phyloP scores from a whole-genome alignment of 2,329 filamentous ascomycete species.

The Saccharata proteae region DNA sequence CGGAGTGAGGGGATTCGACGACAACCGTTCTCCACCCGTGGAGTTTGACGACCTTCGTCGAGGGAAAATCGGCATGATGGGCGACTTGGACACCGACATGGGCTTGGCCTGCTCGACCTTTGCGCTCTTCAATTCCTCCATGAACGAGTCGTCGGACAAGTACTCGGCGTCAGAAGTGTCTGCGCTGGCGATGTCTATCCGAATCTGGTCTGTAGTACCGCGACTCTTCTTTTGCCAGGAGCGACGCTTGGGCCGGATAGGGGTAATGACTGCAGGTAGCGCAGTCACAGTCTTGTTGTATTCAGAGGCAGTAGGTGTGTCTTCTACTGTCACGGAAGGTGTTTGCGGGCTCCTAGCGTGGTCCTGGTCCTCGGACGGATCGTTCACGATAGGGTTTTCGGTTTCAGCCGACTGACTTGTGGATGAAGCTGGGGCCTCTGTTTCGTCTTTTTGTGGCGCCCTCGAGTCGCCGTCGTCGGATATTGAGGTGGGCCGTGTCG shows the following conservation, averaged over 20 bases:
- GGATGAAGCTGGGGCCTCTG: no score
- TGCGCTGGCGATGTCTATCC: conserved; percentile 4
- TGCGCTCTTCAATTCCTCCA: conserved; percentile 75
- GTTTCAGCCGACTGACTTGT: no score
- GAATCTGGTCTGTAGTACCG: conserved; percentile 6
- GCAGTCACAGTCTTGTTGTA: background rate
- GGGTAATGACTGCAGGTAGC: background rate
- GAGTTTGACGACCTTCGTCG: conserved; percentile 14
- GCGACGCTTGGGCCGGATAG: conserved; percentile 6
- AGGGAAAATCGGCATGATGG: conserved; percentile 54
- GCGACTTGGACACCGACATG: conserved; percentile 69
- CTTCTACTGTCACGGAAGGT: no score
- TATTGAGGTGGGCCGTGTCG: conserved; percentile 26
- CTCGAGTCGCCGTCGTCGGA: conserved; percentile 23
- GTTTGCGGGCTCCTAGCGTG: no score
- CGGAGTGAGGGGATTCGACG: conserved; percentile 8
- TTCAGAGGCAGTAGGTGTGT: no score
- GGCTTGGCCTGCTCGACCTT: conserved; percentile 75
- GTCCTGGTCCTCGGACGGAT: no score
- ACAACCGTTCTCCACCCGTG: conserved; percentile 19
- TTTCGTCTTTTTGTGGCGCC: no score
- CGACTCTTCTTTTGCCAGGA: conserved; percentile 8
- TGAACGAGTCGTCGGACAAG: conserved; percentile 65
- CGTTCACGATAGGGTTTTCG: no score
- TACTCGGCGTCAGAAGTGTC: conserved; percentile 26